A percentile compares a stretch with the other conserved stretches of the same genome.
phyloP scores from a whole-genome alignment of 176 grass and related monocot genomes.

The Bothriochloa decipiens region DNA sequence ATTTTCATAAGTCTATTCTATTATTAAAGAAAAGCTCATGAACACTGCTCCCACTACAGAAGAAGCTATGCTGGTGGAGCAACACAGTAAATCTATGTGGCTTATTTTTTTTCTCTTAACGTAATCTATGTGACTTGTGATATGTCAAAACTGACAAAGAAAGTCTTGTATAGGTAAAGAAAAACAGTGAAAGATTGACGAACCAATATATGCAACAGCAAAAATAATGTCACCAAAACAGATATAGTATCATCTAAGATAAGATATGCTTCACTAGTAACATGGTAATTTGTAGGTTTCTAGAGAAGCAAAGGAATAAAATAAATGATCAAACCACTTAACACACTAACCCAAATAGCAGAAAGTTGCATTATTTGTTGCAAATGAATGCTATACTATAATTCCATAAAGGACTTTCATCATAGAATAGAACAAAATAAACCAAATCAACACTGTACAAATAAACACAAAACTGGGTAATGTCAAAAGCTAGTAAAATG shows the following conservation, averaged over 20 bases:
- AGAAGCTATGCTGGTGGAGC: neutral
- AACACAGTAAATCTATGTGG: slow-evolving; percentile 9
- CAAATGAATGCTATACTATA: neutral
- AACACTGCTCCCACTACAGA: slow-evolving; percentile 14
- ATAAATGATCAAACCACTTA: neutral
- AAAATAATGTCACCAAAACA: slow-evolving; percentile 32
- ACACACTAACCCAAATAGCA: neutral
- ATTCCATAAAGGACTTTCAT: neutral
- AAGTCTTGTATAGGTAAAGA: neutral
- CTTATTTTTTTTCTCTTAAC: neutral
- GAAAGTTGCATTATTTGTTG: neutral
- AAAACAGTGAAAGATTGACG: slow-evolving; percentile 12
- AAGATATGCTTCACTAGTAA: neutral
- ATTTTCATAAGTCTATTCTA: slow-evolving; percentile 22
- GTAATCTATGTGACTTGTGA: slow-evolving; percentile 6
- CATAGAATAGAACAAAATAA: neutral
- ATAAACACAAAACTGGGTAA: neutral
- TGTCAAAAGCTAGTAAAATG: neutral
- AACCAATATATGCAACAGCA: neutral
- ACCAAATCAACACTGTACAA: neutral
- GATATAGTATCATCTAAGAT: slow-evolving; percentile 14
- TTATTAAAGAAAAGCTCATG: slow-evolving; percentile 10
- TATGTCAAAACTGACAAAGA: slow-evolving; percentile 24
- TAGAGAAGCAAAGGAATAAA: neutral
- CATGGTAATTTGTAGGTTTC: neutral